Percentiles rank a stretch among this genome's conserved stretches.
Evolutionary conservation across 2,329 filamentous ascomycete species (phyloP).

Genomic region (Claviceps sp.): DNA sequence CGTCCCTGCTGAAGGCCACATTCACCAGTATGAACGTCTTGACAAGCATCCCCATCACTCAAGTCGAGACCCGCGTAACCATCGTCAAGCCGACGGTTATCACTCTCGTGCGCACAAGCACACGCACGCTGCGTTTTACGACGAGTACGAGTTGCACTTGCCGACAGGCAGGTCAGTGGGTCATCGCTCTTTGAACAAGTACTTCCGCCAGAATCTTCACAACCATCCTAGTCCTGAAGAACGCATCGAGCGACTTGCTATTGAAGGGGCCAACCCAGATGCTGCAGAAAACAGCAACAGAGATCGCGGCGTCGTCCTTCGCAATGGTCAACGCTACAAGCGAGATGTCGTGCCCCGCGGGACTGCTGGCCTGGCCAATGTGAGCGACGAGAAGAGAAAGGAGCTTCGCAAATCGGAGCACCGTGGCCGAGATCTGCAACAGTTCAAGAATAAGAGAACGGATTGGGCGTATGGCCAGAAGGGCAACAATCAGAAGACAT

Average conservation of each 20-base stretch:
- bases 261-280: conserved; percentile 29
- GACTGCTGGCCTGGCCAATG: conserved; percentile 66
- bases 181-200: conserved; percentile 74
- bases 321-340: conserved; percentile 22
- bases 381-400: conserved; percentile 60
- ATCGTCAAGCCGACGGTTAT: conserved; percentile 63
- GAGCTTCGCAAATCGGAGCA: conserved; percentile 54
- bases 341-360: conserved; percentile 51
- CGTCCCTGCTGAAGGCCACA: conserved; percentile 60
- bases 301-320: conserved; percentile 9
- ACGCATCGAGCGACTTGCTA: conserved; percentile 52
- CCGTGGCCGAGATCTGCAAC: conserved; percentile 51
- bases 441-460: conserved; percentile 47
- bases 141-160: conserved; percentile 87
- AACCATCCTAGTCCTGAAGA: conserved; percentile 71
- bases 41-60: conserved; percentile 65
- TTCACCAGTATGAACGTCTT: conserved; percentile 59
- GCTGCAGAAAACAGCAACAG: conserved; percentile 23
- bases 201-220: conserved; percentile 86
- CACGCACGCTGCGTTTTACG: conserved; percentile 66
- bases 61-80: conserved; percentile 54
- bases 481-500: conserved; percentile 58
- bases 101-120: conserved; percentile 72
- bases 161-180: conserved; percentile 82
- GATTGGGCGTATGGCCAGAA: conserved; percentile 60